Evolutionary conservation across 331 rosid species (phyloP).

Genomic region (Malus hybrid): DNA sequence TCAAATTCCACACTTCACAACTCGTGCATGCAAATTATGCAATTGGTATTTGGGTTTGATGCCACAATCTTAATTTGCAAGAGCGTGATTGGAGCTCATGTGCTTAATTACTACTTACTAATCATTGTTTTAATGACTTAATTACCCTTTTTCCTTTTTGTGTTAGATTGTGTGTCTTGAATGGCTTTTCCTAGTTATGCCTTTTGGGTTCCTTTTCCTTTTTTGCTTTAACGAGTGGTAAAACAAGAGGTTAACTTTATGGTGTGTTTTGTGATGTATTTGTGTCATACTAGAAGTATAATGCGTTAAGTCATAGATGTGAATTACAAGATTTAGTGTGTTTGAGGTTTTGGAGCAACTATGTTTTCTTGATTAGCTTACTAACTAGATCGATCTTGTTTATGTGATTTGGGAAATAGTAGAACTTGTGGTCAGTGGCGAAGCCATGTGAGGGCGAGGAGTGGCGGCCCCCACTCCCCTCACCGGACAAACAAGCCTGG

Average conservation of each 20-base stretch:
- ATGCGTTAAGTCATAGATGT: not conserved
- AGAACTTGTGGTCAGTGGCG: no score
- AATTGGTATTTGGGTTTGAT: not conserved
- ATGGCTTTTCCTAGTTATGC: not conserved
- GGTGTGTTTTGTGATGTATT: not conserved
- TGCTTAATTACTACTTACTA: slow-evolving; percentile 10
- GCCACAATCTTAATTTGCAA: not conserved
- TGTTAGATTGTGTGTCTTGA: not conserved
- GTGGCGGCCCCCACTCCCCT: no score
- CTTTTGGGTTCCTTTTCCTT: slow-evolving; percentile 1
- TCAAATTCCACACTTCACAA: not conserved
- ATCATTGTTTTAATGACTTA: slow-evolving; percentile 29
- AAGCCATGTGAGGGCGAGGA: no score
- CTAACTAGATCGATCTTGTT: not conserved
- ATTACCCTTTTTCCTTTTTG: not conserved
- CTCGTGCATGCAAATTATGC: not conserved
- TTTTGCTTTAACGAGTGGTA: not conserved
- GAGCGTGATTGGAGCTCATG: slow-evolving; percentile 22
- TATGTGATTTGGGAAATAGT: not conserved
- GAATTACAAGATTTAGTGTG: not conserved
- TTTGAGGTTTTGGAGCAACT: not conserved
- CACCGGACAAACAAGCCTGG: no score
- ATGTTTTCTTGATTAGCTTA: not conserved
- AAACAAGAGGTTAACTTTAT: not conserved
- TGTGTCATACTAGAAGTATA: not conserved